Percentiles rank a stretch among this genome's conserved stretches.
These are phyloP conservation scores for Salvia hispanica DNA, from an alignment of 257 asterid genomes.

Conservation along the genomic window DNA sequence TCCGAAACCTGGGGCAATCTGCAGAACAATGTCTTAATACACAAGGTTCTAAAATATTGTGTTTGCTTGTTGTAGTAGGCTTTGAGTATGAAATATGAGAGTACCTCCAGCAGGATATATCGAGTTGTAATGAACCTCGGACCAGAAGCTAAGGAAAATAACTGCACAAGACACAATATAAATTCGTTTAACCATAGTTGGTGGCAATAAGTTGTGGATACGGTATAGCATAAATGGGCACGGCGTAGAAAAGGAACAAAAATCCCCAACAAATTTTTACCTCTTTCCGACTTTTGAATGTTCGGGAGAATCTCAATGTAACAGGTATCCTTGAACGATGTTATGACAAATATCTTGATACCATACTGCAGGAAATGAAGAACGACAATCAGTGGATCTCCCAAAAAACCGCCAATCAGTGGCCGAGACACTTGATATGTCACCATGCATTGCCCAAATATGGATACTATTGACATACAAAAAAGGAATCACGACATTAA, in stretches of 20 bases:
- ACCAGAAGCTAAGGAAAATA: slow-evolving; percentile 95
- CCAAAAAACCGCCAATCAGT: slow-evolving; percentile 33
- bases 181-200: neutral
- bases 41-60: slow-evolving; percentile 1
- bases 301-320: slow-evolving; percentile 93
- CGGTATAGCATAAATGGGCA: neutral
- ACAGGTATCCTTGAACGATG: slow-evolving; percentile 94
- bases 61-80: neutral
- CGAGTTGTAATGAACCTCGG: slow-evolving; percentile 97
- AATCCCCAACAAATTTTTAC: slow-evolving; percentile 36
- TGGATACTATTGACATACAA: neutral
- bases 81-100: neutral
- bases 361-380: slow-evolving; percentile 78
- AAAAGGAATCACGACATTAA: neutral
- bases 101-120: slow-evolving; percentile 94
- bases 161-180: slow-evolving; percentile 48
- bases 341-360: slow-evolving; percentile 81
- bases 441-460: neutral
- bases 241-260: neutral
- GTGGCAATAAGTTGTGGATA: neutral
- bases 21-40: slow-evolving; percentile 25
- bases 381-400: slow-evolving; percentile 29
- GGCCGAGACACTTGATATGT: neutral
- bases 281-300: slow-evolving; percentile 86
- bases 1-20: slow-evolving; percentile 59